Evolutionary conservation across 2,329 filamentous ascomycete genomes (phyloP).

Genomic region (Apiospora saccharicola): DNA sequence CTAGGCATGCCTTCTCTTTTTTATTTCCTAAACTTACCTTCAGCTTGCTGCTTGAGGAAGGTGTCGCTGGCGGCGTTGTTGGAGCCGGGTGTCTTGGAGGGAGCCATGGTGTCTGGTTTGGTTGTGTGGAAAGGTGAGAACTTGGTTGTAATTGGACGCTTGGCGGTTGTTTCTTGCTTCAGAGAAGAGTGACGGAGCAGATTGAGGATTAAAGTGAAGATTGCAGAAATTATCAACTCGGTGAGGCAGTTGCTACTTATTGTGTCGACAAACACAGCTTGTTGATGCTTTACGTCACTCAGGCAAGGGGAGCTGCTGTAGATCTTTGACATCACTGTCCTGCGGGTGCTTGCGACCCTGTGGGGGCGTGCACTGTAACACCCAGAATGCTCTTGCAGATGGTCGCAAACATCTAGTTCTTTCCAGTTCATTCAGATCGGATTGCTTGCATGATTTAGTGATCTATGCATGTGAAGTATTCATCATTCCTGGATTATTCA

Average conservation of each 20-base stretch:
- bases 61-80: slow-evolving; percentile 38
- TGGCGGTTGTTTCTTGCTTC: background rate
- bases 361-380: background rate
- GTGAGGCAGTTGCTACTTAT: background rate
- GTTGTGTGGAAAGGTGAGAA: background rate
- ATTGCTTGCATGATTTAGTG: background rate
- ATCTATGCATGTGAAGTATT: background rate
- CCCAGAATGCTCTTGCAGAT: background rate
- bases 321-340: slow-evolving; percentile 5
- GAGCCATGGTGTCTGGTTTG: slow-evolving; percentile 27
- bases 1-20: no score
- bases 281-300: slow-evolving; percentile 10
- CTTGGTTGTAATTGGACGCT: background rate
- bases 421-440: background rate
- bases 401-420: background rate
- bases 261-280: background rate
- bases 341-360: background rate
- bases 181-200: background rate
- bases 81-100: slow-evolving; percentile 38
- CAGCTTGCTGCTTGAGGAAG: slow-evolving; percentile 37
- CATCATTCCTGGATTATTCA: background rate
- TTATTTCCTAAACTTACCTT: slow-evolving; percentile 28
- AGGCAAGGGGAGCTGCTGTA: background rate
- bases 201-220: no score
- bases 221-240: background rate